Conservation (phyloP, 129 eudicot species). For the Centaurea solstitialis region DNA sequence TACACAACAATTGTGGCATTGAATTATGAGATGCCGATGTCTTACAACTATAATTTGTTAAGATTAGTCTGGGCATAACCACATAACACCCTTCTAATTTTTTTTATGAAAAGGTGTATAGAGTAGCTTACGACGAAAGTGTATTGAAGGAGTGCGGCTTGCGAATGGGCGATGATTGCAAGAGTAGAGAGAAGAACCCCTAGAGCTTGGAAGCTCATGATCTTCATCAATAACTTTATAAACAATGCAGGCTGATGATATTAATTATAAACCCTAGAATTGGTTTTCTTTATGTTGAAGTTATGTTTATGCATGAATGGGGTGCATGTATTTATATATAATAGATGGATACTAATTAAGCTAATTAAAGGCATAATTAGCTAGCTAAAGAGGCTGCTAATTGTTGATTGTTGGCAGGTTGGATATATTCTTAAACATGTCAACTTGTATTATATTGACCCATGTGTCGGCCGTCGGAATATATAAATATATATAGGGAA, state of each 20-base stretch:
- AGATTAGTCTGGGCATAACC: too few relatives aligned
- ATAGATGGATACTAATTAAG: background rate
- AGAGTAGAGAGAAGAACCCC: constrained; percentile 18
- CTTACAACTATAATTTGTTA: too few relatives aligned
- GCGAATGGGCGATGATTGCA: constrained; percentile 21
- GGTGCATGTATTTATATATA: constrained; percentile 22
- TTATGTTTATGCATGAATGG: constrained; percentile 16
- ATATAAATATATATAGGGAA: background rate
- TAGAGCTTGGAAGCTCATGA: constrained; percentile 12
- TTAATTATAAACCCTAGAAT: constrained; percentile 13
- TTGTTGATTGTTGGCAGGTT: constrained; percentile 3
- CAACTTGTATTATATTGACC: constrained; percentile 22
- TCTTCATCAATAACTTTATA: constrained; percentile 9
- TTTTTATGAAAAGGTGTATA: too few relatives aligned
- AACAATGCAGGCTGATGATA: background rate
- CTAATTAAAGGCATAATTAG: constrained; percentile 6
- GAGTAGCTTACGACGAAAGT: constrained; percentile 28
- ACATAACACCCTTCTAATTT: too few relatives aligned
- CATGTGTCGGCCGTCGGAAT: background rate
- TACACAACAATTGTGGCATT: too few relatives aligned
- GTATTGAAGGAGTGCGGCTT: constrained; percentile 29
- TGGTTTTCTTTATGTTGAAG: background rate
- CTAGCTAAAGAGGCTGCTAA: constrained; percentile 18
- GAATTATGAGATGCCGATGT: too few relatives aligned
- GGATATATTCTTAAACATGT: background rate